Conservation (phyloP, 805 yeast species). For the Suhomyces sp. region DNA sequence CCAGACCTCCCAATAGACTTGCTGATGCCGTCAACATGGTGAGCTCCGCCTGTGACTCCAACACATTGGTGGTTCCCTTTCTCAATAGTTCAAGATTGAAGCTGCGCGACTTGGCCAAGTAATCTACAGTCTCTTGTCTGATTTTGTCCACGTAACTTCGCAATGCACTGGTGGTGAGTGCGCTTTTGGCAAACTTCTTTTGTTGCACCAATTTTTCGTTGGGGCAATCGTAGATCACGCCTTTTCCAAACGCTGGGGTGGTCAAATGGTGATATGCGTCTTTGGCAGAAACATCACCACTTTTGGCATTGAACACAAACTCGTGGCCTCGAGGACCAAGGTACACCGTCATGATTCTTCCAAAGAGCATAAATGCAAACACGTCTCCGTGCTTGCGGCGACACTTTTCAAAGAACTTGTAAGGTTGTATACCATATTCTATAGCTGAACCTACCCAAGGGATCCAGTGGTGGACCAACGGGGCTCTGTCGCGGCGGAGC, state of each 20-base stretch:
- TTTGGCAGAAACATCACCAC: conserved; percentile 89
- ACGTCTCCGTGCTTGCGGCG: conserved; percentile 86
- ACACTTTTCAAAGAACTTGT: conserved; percentile 77
- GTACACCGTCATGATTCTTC: conserved; percentile 91
- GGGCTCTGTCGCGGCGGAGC: conserved; percentile 74
- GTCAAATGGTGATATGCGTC: conserved; percentile 93
- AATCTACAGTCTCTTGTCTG: conserved; percentile 66
- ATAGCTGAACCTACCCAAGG: conserved; percentile 96
- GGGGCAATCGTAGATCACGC: conserved; percentile 95
- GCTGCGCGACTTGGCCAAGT: conserved; percentile 51
- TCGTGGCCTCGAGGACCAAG: conserved; percentile 98
- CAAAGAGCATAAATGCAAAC: conserved; percentile 83
- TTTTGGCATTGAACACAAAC: conserved; percentile 86
- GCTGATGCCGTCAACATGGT: conserved; percentile 95
- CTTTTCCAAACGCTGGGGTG: conserved; percentile 95
- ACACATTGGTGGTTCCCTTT: conserved; percentile 58
- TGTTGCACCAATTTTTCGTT: conserved; percentile 93
- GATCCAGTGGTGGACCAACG: conserved; percentile 84
- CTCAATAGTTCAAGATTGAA: conserved; percentile 37
- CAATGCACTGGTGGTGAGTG: conserved; percentile 82
- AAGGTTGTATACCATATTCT: conserved; percentile 90
- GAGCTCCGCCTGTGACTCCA: conserved; percentile 87
- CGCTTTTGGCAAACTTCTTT: conserved; percentile 90
- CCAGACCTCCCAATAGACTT: conserved; percentile 84
- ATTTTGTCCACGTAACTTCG: conserved; percentile 82